Conservation (phyloP, 75 land plant species). For the Larix kaempferi region DNA sequence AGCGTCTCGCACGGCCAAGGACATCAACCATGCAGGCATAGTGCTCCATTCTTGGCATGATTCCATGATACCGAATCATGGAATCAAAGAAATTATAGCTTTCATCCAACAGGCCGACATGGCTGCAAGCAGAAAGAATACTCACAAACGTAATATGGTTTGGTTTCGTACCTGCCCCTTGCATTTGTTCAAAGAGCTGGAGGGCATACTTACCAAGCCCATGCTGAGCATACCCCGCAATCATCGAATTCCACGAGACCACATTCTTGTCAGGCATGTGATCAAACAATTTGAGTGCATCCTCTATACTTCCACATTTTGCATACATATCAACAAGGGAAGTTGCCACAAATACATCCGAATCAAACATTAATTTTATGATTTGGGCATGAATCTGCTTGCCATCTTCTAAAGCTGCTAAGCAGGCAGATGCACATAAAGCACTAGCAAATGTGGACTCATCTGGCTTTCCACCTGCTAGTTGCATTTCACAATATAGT, state of each 20-base stretch:
- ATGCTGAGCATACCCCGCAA: background rate
- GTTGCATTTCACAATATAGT: constrained; percentile 20
- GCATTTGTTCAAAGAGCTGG: background rate
- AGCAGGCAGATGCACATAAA: constrained; percentile 32
- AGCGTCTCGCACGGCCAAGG: constrained; percentile 42
- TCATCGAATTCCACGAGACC: background rate
- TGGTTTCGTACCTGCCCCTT: background rate
- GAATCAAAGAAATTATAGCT: constrained; percentile 36
- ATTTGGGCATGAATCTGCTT: constrained; percentile 25
- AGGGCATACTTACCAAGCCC: background rate
- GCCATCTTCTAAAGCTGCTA: constrained; percentile 22
- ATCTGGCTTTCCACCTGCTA: constrained; percentile 18
- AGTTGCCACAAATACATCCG: background rate
- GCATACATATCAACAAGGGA: constrained; percentile 60
- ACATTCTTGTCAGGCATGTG: background rate
- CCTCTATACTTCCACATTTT: constrained; percentile 39
- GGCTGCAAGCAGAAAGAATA: constrained; percentile 56
- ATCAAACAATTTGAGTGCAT: constrained; percentile 12
- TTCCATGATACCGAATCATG: constrained; percentile 35
- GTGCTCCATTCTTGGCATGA: constrained; percentile 51
- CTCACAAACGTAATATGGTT: constrained; percentile 46
- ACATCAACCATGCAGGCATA: constrained; percentile 63
- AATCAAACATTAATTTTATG: background rate
- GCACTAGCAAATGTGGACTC: constrained; percentile 40
- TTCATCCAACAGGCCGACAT: constrained; percentile 51